A percentile compares a stretch with the other conserved stretches of the same genome.
phyloP scores from a whole-genome alignment of 2,329 filamentous ascomycete genomes.

The Dryadomyces quercivorus region DNA sequence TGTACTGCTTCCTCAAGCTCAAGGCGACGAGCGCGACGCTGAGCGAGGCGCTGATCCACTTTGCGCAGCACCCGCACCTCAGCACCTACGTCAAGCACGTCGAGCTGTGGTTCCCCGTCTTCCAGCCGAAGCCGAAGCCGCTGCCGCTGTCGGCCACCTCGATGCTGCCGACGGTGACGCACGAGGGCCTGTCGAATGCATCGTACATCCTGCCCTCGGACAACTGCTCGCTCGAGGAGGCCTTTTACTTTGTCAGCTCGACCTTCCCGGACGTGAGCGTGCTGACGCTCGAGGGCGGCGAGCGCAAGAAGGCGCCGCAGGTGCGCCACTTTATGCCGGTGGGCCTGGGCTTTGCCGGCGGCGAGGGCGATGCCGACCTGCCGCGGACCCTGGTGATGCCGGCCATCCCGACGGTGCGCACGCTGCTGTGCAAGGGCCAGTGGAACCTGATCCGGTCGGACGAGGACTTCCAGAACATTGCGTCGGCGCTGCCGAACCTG shows the following conservation, averaged over 20 bases:
- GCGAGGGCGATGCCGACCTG: neutral
- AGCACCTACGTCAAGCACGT: constrained; percentile 56
- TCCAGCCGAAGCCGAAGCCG: constrained; percentile 41
- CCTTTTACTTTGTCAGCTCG: constrained; percentile 49
- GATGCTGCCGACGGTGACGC: constrained; percentile 38
- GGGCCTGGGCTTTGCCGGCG: neutral
- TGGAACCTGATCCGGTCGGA: constrained; percentile 62
- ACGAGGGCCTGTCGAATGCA: constrained; percentile 42
- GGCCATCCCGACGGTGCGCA: constrained; percentile 43
- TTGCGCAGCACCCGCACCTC: constrained; percentile 45
- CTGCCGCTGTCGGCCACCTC: constrained; percentile 29
- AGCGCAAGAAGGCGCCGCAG: constrained; percentile 62
- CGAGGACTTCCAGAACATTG: constrained; percentile 50
- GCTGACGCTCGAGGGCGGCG: constrained; percentile 64
- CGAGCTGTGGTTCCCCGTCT: constrained; percentile 69
- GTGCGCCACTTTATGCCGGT: constrained; percentile 40
- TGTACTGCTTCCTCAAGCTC: constrained; percentile 66
- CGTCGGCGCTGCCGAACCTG: constrained; percentile 53
- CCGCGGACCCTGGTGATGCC: constrained; percentile 14
- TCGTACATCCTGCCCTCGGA: constrained; percentile 48
- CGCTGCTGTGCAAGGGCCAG: constrained; percentile 60
- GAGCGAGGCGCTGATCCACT: constrained; percentile 47
- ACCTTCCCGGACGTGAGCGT: constrained; percentile 50
- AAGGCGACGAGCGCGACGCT: constrained; percentile 57
- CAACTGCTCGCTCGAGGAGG: constrained; percentile 59